Base-by-base conservation (phyloP, 495 filamentous ascomycete genomes). In the Xylaria bambusicola region DNA sequence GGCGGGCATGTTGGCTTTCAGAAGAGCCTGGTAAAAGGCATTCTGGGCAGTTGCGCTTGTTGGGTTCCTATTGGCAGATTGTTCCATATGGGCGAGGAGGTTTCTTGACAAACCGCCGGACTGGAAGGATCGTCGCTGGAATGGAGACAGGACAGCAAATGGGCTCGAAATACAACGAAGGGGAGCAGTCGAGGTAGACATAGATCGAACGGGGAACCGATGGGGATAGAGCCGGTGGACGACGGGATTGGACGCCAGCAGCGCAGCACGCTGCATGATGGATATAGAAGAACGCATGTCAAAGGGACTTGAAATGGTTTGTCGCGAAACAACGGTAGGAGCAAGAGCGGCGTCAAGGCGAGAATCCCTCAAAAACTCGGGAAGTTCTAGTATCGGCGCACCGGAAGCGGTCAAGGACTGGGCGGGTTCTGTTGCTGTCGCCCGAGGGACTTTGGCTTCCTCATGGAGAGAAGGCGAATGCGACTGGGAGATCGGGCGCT, bases 11-110 rank as follows among this genome's bases (percentile, higher is more conserved):
- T 95, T 91, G 10, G 92, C 92, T 62, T 85, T 87, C 21, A 97
- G 77, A n/a, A 98, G 84, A 33, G 91, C 87, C 66, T 91, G 86
- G 72, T 98, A 98, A 71, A 98, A 97, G 20, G 90, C 86, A 73
- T 91, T 92, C 73, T 98, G 94, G 15, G 91, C 87, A 24, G 85
- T 88, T 13, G 91, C 84, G 73, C 88, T 97, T 62, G 80, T 84
- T 2, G 94, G 90, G 64, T 96, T 93, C 75, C 90, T 89, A 72
- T 97, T 98, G 35, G 94, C 95, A 23, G 88, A 86, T 69, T 90
- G 88, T 74, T 98, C 94, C 64, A 79, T 71, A 64, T 74, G 75
- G 23, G 77, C 81, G 31, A 84, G 73, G 15, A 80, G 65, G 56
- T 75, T 78, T 48, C 76, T 72, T 38, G 82, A 75, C 38, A 78